Conservation (phyloP, 345 rosid species). For the Conringia planisiliqua region DNA sequence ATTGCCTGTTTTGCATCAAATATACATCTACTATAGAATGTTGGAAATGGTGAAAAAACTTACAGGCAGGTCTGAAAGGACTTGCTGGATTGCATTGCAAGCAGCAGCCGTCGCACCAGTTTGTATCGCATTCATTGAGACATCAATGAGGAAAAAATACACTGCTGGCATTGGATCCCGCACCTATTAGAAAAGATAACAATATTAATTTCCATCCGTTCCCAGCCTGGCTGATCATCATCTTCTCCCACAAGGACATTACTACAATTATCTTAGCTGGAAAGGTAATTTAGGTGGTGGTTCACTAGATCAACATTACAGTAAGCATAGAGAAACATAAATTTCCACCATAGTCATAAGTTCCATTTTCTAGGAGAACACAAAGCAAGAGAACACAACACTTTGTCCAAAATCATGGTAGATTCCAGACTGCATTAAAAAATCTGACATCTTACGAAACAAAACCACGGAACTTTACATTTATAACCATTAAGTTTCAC, state of each 20-base stretch:
- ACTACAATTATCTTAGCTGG: not conserved
- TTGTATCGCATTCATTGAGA: slow-evolving; percentile 87
- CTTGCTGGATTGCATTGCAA: slow-evolving; percentile 90
- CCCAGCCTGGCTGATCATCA: not conserved
- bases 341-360: not conserved
- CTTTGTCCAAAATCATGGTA: slow-evolving; percentile 2
- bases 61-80: slow-evolving; percentile 89
- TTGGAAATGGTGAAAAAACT: slow-evolving; percentile 36
- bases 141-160: slow-evolving; percentile 90
- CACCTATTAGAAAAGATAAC: slow-evolving; percentile 45
- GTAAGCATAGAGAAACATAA: not conserved
- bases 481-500: slow-evolving; percentile 39
- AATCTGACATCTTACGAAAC: not conserved
- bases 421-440: not conserved
- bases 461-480: not conserved
- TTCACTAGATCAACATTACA: slow-evolving; percentile 2
- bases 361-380: not conserved
- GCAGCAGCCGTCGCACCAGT: slow-evolving; percentile 98
- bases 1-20: not conserved
- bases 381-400: slow-evolving; percentile 18
- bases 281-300: not conserved
- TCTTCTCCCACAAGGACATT: not conserved
- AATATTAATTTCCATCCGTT: not conserved
- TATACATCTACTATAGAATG: not conserved
- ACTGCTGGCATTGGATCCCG: slow-evolving; percentile 99